phyloP scores from a whole-genome alignment of 106 monocot genomes.

The Ottelia alismoides region DNA sequence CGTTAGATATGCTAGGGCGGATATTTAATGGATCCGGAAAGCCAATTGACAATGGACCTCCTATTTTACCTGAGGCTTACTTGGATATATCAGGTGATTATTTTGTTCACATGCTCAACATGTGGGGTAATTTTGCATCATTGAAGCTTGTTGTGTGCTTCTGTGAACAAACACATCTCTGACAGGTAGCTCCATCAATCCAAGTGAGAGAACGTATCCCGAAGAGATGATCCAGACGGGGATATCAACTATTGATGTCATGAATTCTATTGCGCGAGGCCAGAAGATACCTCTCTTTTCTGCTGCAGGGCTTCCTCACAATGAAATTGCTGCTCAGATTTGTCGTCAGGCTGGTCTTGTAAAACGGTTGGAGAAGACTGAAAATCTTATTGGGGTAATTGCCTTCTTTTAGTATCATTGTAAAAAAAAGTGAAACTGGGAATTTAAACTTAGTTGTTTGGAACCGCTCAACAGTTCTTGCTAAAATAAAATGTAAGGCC shows the following conservation, averaged over 20 bases:
- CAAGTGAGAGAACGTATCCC: slow-evolving; percentile 98
- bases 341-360: slow-evolving; percentile 99
- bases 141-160: neutral
- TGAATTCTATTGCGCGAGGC: slow-evolving; percentile 98
- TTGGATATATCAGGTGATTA: slow-evolving; percentile 90
- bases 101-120: too few relatives aligned
- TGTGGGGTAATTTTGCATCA: too few relatives aligned
- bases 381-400: slow-evolving; percentile 66
- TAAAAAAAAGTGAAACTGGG: too few relatives aligned
- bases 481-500: too few relatives aligned
- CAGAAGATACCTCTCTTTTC: slow-evolving; percentile 99
- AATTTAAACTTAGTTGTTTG: too few relatives aligned
- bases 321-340: slow-evolving; percentile 98
- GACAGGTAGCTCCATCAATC: slow-evolving; percentile 97
- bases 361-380: slow-evolving; percentile 68
- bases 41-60: slow-evolving; percentile 97
- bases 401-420: too few relatives aligned
- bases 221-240: slow-evolving; percentile 99
- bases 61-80: slow-evolving; percentile 94
- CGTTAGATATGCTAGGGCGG: slow-evolving; percentile 97
- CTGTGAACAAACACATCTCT: neutral
- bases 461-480: too few relatives aligned
- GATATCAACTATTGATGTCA: slow-evolving; percentile 98
- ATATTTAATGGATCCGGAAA: slow-evolving; percentile 99
- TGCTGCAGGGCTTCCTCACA: slow-evolving; percentile 96